phyloP scores from a whole-genome alignment of 352 stramenopile genomes.

The Phytophthora pseudosyringae region DNA sequence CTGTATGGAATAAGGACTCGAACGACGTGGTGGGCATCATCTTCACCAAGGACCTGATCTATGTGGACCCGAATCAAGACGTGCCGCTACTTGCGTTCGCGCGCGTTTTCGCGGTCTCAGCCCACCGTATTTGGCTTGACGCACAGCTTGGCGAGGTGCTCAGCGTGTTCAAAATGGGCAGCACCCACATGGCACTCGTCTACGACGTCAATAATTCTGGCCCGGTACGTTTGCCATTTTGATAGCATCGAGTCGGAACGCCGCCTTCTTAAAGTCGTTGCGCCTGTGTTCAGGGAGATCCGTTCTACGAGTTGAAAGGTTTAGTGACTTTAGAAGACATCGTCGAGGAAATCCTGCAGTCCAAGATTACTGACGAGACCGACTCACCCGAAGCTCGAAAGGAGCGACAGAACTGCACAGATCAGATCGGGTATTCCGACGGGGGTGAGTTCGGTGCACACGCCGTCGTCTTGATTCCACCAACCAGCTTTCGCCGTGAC shows the following conservation, averaged over 20 bases:
- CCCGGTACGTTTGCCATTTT: slow-evolving; percentile 51
- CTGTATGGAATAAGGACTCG: slow-evolving; percentile 95
- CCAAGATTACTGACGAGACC: slow-evolving; percentile 97
- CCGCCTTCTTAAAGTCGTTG: background rate
- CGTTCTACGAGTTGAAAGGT: slow-evolving; percentile 96
- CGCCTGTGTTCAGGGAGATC: slow-evolving; percentile 71
- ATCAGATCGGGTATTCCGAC: slow-evolving; percentile 63
- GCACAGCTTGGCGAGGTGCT: slow-evolving; percentile 71
- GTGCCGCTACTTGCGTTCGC: slow-evolving; percentile 92
- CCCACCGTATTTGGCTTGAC: slow-evolving; percentile 75
- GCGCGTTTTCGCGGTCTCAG: slow-evolving; percentile 79
- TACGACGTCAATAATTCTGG: slow-evolving; percentile 85
- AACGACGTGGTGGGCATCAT: slow-evolving; percentile 97
- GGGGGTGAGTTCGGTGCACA: slow-evolving; percentile 48
- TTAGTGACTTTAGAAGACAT: slow-evolving; percentile 99
- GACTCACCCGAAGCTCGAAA: slow-evolving; percentile 65
- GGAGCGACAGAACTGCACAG: slow-evolving; percentile 56
- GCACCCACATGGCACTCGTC: slow-evolving; percentile 72
- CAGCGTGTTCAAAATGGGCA: slow-evolving; percentile 80
- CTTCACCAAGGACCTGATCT: slow-evolving; percentile 94
- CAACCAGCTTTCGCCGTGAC: slow-evolving; percentile 19
- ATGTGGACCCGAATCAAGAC: slow-evolving; percentile 71
- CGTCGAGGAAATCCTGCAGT: slow-evolving; percentile 97
- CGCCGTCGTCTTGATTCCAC: slow-evolving; percentile 24
- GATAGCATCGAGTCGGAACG: background rate